A percentile compares a stretch with the other conserved stretches of the same genome.
phyloP scores from a whole-genome alignment of 2,329 filamentous ascomycete species.

The Onygenales sp. region DNA sequence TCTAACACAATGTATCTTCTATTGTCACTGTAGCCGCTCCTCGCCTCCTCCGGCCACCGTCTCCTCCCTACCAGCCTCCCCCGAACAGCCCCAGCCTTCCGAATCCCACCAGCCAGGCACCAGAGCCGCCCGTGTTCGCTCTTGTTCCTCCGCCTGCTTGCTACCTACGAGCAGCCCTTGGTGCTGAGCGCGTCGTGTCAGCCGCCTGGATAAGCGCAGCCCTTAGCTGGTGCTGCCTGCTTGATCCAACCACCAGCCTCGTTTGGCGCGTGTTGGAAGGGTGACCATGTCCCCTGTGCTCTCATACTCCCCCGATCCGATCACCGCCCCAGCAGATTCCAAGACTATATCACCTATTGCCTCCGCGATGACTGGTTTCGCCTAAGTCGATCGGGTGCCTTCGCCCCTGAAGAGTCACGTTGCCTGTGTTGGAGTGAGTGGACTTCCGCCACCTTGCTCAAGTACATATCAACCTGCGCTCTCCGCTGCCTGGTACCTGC shows the following conservation, averaged over 20 bases:
- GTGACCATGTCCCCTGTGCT: constrained; percentile 8
- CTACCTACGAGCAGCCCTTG: background rate
- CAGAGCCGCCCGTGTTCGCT: no score
- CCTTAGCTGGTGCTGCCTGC: constrained; percentile 11
- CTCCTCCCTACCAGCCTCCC: no score
- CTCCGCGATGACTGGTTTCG: constrained; percentile 1
- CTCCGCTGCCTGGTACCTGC: constrained; percentile 9
- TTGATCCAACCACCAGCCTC: constrained; percentile 4
- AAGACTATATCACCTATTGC: background rate
- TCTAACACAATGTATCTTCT: no score
- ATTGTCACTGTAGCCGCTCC: no score
- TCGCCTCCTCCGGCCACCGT: no score
- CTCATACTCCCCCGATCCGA: constrained; percentile 7
- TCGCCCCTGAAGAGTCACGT: constrained; percentile 10
- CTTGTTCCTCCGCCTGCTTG: background rate
- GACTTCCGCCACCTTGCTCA: constrained; percentile 5
- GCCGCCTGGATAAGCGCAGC: constrained; percentile 8
- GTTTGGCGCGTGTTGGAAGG: background rate
- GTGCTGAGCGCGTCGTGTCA: background rate
- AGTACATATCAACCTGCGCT: constrained; percentile 6
- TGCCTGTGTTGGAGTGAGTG: constrained; percentile 7
- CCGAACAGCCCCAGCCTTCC: no score
- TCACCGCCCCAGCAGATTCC: constrained; percentile 10
- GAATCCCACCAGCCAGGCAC: no score
- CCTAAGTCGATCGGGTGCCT: constrained; percentile 4